Evolutionary conservation across 1,284 basidiomycete genomes (phyloP), one percentile per base, ranked within the genome.

Genomic region (Fistulinella cinereoalba): DNA sequence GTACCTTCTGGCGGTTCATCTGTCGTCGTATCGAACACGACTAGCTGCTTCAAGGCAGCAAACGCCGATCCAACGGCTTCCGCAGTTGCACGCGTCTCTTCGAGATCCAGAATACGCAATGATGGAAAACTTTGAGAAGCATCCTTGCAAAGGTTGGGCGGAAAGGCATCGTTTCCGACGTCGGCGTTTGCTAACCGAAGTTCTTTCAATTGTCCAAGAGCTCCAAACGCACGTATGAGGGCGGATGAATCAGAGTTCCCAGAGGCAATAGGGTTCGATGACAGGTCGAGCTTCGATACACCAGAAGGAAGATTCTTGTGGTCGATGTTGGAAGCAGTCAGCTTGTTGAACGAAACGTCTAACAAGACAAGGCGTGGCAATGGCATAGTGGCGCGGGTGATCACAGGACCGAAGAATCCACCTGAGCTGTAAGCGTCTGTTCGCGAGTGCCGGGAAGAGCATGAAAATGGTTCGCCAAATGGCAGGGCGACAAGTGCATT

Each of bases 291-390:
- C 56, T 75, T 83, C 34, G 66, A 59, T 12, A 83, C 54, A 10
- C 67, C 62, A 25, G 64, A 55, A 1, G 81, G 81, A 10, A 90
- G 54, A 43, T 72, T 65, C 15, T 61, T 53, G 29, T 73, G 54
- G 58, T 85, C 78, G 54, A 90, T 79, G 2, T 70, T 61, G 7
- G 64, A 62, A 4, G 82, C 76, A 0, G 67, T 56, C 29, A 91
- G 68, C 46, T 74, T 72, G 67, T 91, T 91, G 61, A 81, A 68
- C 1, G 84, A 84, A 18, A 71, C 78, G 46, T 87, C 72, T 15
- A 90, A 69, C 19, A 65, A 68, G 13, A 73, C 55, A 36, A 90
- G 77, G 36, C 75, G 74, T 18, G 87, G 87, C 8, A 89, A 66
- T 0, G 86, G 82, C 3, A 71, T 64, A 3, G 72, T 73, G 6